Evolutionary conservation across 1,139 yeast species (phyloP), one percentile per base, ranked within the genome.

Genomic region (Lodderomyces pseudojiufengensis): DNA sequence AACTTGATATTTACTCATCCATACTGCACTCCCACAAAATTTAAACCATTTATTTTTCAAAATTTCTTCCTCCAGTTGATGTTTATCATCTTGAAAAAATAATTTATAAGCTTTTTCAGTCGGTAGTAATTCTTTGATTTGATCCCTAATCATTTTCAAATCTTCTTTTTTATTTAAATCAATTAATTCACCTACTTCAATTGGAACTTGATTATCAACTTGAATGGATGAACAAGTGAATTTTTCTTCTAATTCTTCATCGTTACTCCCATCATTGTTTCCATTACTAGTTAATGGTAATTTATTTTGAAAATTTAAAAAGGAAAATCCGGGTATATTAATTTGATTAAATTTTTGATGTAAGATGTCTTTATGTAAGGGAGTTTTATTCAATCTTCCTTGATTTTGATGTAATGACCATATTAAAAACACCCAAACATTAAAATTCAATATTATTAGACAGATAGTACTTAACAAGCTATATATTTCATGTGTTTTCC

Each of bases 1-100:
- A 9, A 61, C 62, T 1, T 61, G 57, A 38, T 61, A 61, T 27
- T 59, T 57, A 28, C 55, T 51, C 33, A 63, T 49, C 61, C 61
- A 63, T 5, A 62, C 62, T 0, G 65, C 56, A 6, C 63, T 50
- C 1, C 64, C 65, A 5, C 65, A 63, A 33, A 61, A 47, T 30
- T 55, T 50, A 36, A 46, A 59, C 66, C 66, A 63, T 42, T 57
- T 55, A 3, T 44, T 35, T 6, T 39, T 36, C 9, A 56, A 33
- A 2, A 49, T 43, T 3, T 43, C 33, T 10, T 50, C 47, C 28
- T 46, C 39, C 5, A 13, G 16, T 27, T 48, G 46, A 11, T 37
- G 11, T 9, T 27, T 27, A 1, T 23, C 33, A 35, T 45, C 50
- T 26, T 35, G 42, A 31, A 46, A 46, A 38, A 31, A 44, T n/a